Base-by-base conservation (phyloP, 2,329 filamentous ascomycete genomes). In the Colletotrichum eremochloae region DNA sequence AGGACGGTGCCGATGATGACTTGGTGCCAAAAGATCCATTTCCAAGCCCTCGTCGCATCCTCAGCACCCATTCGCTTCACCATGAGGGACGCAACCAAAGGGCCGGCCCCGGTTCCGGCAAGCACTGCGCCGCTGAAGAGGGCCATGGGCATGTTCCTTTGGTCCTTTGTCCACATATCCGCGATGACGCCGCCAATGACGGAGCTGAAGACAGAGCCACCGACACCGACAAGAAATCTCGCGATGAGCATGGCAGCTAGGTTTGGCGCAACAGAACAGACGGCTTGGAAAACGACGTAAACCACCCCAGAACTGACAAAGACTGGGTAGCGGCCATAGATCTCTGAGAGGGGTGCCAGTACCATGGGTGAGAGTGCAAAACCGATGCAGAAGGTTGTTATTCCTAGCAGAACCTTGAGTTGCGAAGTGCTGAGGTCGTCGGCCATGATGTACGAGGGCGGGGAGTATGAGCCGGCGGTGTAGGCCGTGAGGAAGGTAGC, bases 111-210 rank as follows among this genome's bases (percentile, higher is more conserved):
- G 0, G 94, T 97, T 0, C 94, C 96, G 12, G 92, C 86, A 0
- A 98, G 84, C 0, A 94, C 95, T 4, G 87, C 86, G 0, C 92
- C 94, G n/a, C 92, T 93, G 80, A 97, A 98, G 0, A 97, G 79
- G 0, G 94, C 92, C 96, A 98, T 97, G 0, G 95, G 93, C 0
- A 92, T 94, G 77, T 98, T 97, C 44, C 96, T 87, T 56, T 93
- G 91, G 71, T 93, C 84, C 12, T 93, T 90, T 60, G 92, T 89
- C 83, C 95, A 97, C 71, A 97, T 89, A 78, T 98, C 95, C 63
- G 93, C 92, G 52, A 98, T 92, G 5, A 98, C 93, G 4, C 95
- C 95, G n/a, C 95, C 95, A 0, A 97, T 92, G 87, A 97, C 95
- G 31, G 94, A 96, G 56, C 92, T 94, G 79, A 97, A 97, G 0